Evolutionary conservation across 192 early-diverging fungal species (phyloP), one percentile per base, ranked within the genome.

Genomic region (Fimicolochytrium jonesii): DNA sequence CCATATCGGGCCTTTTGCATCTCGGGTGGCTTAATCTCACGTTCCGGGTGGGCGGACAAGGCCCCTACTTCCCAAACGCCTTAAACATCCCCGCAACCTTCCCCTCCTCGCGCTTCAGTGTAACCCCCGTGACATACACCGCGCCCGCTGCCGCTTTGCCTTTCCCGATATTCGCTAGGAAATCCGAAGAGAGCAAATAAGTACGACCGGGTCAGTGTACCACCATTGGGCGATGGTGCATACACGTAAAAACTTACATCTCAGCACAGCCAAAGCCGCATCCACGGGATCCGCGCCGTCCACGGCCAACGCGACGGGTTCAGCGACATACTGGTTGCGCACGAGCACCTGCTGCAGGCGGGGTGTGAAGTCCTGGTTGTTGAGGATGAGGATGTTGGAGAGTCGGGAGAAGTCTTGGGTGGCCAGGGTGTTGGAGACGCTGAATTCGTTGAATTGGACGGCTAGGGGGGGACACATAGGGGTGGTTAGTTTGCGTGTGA

Each of bases 261-360:
- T 69, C 7, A 79, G 32, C 32, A 81, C 67, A 1, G 61, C 55
- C 31, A 81, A 42, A 5, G 79, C 79, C 10, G 74, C 73, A 56
- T 81, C 79, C 5, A 79, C 75, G 6, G 76, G 76, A 73, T 81
- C 76, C 13, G 41, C 42, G n/a, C n/a, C n/a, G 28, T 81, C 79
- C 9, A 52, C 50, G 5, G 53, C 50, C 25, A 81, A 48, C 43
- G 29, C 41, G 47, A 41, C 56, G 56, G 79, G 79, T 23, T 68
- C 69, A 29, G 50, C 34, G 10, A 52, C 61, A 53, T 67, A 61
- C 47, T 59, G 61, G 39, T 76, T 73, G 26, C 77, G 44, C n/a
- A 81, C 79, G 1, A 81, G 36, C 7, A 81, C 68, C 56, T 81
- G 79, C 29, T 68, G 59, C 56, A 79, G 31, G 35, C 68, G 39